phyloP scores from a whole-genome alignment of 768 basidiomycete genomes.

The Termitomyces sp. region DNA sequence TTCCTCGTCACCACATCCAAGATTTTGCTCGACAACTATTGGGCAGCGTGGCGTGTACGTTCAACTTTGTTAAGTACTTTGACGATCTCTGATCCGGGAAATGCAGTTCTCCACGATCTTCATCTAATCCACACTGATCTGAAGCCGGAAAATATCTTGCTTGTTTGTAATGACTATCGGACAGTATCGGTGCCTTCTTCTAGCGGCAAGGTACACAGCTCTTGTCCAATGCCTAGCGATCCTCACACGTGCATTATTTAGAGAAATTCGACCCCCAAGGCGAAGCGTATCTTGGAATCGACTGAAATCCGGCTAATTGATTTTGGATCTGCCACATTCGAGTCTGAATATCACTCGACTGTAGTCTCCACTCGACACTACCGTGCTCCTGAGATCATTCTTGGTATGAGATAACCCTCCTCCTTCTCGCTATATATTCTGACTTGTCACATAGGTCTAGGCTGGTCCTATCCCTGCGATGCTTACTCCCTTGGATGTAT shows the following conservation, averaged over 20 bases:
- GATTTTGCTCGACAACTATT: slow-evolving; percentile 90
- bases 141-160: slow-evolving; percentile 97
- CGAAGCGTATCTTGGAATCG: slow-evolving; percentile 75
- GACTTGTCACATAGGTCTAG: slow-evolving; percentile 60
- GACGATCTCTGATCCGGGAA: slow-evolving; percentile 7
- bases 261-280: slow-evolving; percentile 63
- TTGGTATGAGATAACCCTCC: slow-evolving; percentile 53
- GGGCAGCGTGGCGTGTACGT: slow-evolving; percentile 91
- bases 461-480: slow-evolving; percentile 98
- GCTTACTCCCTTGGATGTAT: slow-evolving; percentile 99
- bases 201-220: slow-evolving; percentile 50
- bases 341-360: slow-evolving; percentile 96
- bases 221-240: slow-evolving; percentile 12
- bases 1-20: slow-evolving; percentile 95
- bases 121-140: slow-evolving; percentile 96
- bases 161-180: slow-evolving; percentile 81
- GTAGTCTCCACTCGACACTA: slow-evolving; percentile 99
- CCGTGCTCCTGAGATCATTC: slow-evolving; percentile 97
- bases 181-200: slow-evolving; percentile 54
- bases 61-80: not conserved
- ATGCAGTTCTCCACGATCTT: slow-evolving; percentile 82
- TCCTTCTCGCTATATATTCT: not conserved
- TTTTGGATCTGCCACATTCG: slow-evolving; percentile 97
- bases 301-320: slow-evolving; percentile 96
- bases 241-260: slow-evolving; percentile 20